These are phyloP conservation scores for Kernera saxatilis DNA, from an alignment of 345 rosid species.

Conservation along the genomic window DNA sequence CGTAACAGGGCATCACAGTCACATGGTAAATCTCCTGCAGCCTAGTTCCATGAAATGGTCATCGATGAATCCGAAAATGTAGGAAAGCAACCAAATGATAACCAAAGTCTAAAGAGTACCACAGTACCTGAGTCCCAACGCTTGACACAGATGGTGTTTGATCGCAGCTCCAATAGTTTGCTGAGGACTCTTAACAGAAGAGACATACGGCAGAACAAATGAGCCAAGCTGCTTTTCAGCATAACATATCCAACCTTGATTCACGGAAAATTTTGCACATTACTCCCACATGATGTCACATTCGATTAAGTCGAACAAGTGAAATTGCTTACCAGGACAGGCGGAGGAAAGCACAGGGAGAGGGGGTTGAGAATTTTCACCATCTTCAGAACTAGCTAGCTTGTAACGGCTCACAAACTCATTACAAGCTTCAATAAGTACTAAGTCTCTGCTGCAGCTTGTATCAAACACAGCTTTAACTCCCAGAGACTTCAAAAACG, in stretches of 20 bases:
- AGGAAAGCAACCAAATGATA: not conserved
- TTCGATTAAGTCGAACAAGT: not conserved
- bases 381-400: slow-evolving; percentile 37
- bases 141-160: slow-evolving; percentile 60
- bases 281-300: not conserved
- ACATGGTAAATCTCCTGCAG: slow-evolving; percentile 82
- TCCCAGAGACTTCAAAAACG: slow-evolving; percentile 76
- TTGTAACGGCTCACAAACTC: slow-evolving; percentile 74
- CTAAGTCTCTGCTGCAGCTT: slow-evolving; percentile 71
- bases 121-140: slow-evolving; percentile 67
- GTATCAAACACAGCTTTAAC: slow-evolving; percentile 86
- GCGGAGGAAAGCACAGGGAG: slow-evolving; percentile 88
- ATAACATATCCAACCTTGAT: slow-evolving; percentile 96
- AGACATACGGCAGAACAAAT: slow-evolving; percentile 71
- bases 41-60: slow-evolving; percentile 35
- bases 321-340: slow-evolving; percentile 66
- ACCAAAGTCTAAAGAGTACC: not conserved
- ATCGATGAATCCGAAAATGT: not conserved
- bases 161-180: slow-evolving; percentile 82
- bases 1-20: slow-evolving; percentile 97
- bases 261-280: not conserved
- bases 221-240: slow-evolving; percentile 94
- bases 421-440: slow-evolving; percentile 78
- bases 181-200: slow-evolving; percentile 95
- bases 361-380: slow-evolving; percentile 32